These are phyloP conservation scores for Lolium perenne DNA, from an alignment of 176 grass and related monocot species.

Conservation along the genomic window DNA sequence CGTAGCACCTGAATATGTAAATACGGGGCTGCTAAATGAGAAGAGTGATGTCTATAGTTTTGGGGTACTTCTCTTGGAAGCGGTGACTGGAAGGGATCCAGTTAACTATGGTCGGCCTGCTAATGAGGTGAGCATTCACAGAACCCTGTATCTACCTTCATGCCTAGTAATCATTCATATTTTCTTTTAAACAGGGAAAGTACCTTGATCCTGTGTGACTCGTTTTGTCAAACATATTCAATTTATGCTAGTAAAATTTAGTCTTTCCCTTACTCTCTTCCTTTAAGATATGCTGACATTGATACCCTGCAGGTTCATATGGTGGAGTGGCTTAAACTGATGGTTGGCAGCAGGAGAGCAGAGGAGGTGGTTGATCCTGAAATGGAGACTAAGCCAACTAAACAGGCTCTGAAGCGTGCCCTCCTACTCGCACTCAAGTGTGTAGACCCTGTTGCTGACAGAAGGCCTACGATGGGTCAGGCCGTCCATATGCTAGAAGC, in stretches of 20 bases:
- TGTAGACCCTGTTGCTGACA: conserved; percentile 16
- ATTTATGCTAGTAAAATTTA: neutral
- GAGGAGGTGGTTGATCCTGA: conserved; percentile 34
- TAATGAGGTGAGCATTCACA: conserved; percentile 20
- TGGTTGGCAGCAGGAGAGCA: conserved; percentile 32
- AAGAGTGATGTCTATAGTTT: conserved; percentile 34
- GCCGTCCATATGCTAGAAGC: conserved; percentile 25
- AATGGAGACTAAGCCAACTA: conserved; percentile 30
- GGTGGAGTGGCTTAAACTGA: conserved; percentile 34
- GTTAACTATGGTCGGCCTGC: conserved; percentile 14
- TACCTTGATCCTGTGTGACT: neutral
- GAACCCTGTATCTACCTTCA: neutral
- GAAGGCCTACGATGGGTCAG: conserved; percentile 34
- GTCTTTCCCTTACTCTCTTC: neutral
- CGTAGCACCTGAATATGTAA: conserved; percentile 38
- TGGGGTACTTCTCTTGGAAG: conserved; percentile 27
- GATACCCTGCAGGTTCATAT: conserved; percentile 35
- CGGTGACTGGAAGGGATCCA: conserved; percentile 32
- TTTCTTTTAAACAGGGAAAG: neutral
- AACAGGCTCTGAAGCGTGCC: conserved; percentile 34
- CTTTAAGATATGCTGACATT: neutral
- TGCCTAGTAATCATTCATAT: neutral
- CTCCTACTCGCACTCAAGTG: conserved; percentile 24
- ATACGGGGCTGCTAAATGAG: conserved; percentile 23
- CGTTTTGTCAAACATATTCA: neutral